These are phyloP conservation scores for Chaetothyriales sp. DNA, from an alignment of 2,329 filamentous ascomycete genomes.

Conservation along the genomic window DNA sequence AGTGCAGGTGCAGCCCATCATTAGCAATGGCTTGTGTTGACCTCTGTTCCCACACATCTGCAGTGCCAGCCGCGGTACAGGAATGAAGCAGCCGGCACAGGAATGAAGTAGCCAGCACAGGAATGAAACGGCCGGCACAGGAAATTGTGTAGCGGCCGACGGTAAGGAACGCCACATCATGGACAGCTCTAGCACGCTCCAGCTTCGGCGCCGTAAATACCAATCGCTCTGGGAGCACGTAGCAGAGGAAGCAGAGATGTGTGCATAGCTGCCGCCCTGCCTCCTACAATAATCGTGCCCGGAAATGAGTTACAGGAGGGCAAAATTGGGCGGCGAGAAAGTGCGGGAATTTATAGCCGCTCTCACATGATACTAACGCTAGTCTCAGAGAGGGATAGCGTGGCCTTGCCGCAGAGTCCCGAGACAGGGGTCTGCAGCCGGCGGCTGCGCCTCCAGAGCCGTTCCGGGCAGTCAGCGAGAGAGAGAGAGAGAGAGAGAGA, in stretches of 20 bases:
- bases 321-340: conserved; percentile 23
- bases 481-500: too few relatives aligned
- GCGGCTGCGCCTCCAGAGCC: not conserved
- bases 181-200: conserved; percentile 45
- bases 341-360: not conserved
- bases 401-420: too few relatives aligned
- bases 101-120: too few relatives aligned
- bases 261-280: conserved; percentile 24
- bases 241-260: conserved; percentile 47
- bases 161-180: conserved; percentile 55
- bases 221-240: conserved; percentile 45
- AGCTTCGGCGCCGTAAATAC: conserved; percentile 41
- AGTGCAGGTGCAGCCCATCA: too few relatives aligned
- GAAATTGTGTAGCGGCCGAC: conserved; percentile 48
- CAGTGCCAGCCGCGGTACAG: not conserved
- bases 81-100: too few relatives aligned
- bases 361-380: not conserved
- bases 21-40: not conserved
- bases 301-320: conserved; percentile 40
- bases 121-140: too few relatives aligned
- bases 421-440: too few relatives aligned
- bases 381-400: not conserved
- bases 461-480: not conserved
- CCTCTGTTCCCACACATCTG: not conserved
- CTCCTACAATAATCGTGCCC: conserved; percentile 56